These are phyloP conservation scores for Hypoxylon sp. DNA, from an alignment of 2,329 filamentous ascomycete species.

Conservation along the genomic window DNA sequence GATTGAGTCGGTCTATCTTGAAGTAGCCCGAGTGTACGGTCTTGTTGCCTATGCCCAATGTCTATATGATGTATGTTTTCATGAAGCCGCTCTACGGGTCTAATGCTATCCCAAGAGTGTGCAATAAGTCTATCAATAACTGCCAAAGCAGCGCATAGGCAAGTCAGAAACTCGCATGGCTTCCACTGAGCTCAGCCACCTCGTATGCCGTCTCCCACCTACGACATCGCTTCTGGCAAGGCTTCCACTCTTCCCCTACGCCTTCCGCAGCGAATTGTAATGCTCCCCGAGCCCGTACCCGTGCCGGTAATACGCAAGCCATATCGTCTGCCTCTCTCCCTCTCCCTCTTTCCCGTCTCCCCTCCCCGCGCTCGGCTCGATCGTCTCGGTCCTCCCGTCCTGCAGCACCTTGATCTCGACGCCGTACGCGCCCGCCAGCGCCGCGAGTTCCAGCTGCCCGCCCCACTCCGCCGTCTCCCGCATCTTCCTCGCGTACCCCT, in stretches of 20 bases:
- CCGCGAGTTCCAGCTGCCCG: constrained; percentile 88
- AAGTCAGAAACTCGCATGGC: background rate
- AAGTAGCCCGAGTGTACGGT: background rate
- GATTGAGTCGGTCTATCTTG: background rate
- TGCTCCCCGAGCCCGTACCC: constrained; percentile 96
- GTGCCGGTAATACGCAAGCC: constrained; percentile 95
- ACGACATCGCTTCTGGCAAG: too few relatives aligned
- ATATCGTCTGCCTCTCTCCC: constrained; percentile 71
- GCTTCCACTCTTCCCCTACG: constrained; percentile 21
- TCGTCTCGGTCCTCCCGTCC: constrained; percentile 82
- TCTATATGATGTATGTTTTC: background rate
- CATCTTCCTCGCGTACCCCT: constrained; percentile 79
- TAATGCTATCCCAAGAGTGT: background rate
- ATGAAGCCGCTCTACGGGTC: background rate
- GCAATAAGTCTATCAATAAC: background rate
- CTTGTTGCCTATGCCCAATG: background rate
- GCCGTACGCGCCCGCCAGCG: constrained; percentile 82
- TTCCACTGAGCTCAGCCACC: background rate
- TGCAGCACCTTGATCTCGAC: constrained; percentile 88
- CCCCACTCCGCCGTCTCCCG: constrained; percentile 94
- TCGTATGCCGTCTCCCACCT: background rate
- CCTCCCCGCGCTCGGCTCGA: constrained; percentile 64
- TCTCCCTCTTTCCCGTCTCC: too few relatives aligned
- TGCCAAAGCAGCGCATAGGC: background rate
- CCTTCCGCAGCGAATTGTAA: constrained; percentile 85